Percentiles rank a stretch among this genome's conserved stretches.
Conservation (phyloP, 371 early-diverging fungal genomes). For the Ordospora colligata region DNA sequence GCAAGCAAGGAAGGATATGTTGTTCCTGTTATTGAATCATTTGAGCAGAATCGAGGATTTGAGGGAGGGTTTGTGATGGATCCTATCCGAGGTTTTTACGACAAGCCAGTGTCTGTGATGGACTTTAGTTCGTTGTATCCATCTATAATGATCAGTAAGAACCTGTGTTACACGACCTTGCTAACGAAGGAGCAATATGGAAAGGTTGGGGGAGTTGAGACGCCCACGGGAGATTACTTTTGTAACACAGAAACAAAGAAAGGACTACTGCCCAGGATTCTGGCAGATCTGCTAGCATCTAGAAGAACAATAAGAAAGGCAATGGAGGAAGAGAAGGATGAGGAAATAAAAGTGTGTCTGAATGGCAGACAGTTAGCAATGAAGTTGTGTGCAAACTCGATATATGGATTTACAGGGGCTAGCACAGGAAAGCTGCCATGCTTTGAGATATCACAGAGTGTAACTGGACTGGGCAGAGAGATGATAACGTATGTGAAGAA, state of each 20-base stretch:
- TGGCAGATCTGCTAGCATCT: conserved; percentile 78
- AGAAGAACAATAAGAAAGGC: conserved; percentile 87
- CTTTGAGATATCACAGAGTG: conserved; percentile 90
- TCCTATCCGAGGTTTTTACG: conserved; percentile 86
- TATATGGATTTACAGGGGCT: conserved; percentile 98
- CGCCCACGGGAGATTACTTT: conserved; percentile 68
- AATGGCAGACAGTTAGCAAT: conserved; percentile 94
- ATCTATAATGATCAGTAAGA: conserved; percentile 99
- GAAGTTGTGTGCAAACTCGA: conserved; percentile 95
- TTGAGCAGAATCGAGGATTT: conserved; percentile 72
- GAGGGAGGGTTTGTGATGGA: conserved; percentile 98
- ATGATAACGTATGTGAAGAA: conserved; percentile 88
- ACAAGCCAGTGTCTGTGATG: conserved; percentile 85
- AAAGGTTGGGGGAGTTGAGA: conserved; percentile 48
- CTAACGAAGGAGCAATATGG: conserved; percentile 67
- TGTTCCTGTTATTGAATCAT: conserved; percentile 74
- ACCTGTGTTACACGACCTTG: conserved; percentile 93
- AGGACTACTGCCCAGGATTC: conserved; percentile 84
- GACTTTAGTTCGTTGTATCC: conserved; percentile 98
- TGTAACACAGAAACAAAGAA: conserved; percentile 67
- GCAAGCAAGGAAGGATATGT: conserved; percentile 73
- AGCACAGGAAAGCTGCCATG: conserved; percentile 89
- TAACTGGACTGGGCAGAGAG: conserved; percentile 88
- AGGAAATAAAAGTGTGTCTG: conserved; percentile 75
- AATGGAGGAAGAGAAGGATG: conserved; percentile 72